Conservation (phyloP, 345 rosid genomes). For the Psidium friedrichsthalianum region DNA sequence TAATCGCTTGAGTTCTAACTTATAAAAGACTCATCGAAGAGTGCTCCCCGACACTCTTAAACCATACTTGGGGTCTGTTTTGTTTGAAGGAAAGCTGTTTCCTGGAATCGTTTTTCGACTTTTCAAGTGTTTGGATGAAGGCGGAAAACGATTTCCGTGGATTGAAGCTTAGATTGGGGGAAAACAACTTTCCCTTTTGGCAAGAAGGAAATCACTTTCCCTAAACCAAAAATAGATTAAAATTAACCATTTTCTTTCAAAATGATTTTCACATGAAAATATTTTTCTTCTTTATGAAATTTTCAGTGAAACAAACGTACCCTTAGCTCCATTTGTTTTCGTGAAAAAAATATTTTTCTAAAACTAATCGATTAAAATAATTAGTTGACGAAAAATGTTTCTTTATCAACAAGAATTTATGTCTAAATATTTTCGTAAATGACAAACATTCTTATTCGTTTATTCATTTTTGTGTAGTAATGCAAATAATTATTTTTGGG, state of each 20-base stretch:
- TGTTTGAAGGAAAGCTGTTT: not conserved
- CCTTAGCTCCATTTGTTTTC: too few relatives aligned
- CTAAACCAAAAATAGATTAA: not conserved
- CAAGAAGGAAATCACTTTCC: not conserved
- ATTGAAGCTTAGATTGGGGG: not conserved
- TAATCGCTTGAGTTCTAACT: not conserved
- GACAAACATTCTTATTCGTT: not conserved
- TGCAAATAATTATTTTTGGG: not conserved
- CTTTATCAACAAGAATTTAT: not conserved
- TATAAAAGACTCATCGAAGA: not conserved
- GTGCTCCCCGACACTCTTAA: not conserved
- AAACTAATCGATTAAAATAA: too few relatives aligned
- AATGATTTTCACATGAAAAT: not conserved
- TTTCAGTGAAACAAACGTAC: not conserved
- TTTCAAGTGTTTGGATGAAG: not conserved
- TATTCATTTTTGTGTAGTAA: not conserved
- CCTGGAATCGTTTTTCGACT: accelerated
- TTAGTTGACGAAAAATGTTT: not conserved
- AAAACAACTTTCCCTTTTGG: not conserved
- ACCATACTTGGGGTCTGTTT: not conserved
- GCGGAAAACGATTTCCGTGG: not conserved
- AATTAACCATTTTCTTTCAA: not conserved
- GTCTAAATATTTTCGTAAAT: not conserved
- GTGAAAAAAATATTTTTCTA: too few relatives aligned
- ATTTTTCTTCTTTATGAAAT: not conserved